Evolutionary conservation across 164 flowering plant genomes (phyloP), one percentile per base, ranked within the genome.

Genomic region (Paratinospora sagittata): DNA sequence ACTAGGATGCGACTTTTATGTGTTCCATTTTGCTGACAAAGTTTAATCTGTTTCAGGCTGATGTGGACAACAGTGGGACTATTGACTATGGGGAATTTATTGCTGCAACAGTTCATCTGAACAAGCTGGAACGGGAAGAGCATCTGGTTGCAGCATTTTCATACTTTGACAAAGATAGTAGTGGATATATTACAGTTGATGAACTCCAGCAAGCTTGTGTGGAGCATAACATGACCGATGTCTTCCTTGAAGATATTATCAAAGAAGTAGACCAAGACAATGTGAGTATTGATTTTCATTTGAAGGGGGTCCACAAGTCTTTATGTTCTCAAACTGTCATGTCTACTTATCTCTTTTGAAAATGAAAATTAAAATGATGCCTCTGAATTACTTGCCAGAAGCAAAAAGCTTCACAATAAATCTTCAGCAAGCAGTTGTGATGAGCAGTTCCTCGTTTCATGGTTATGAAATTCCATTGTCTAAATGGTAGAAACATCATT

Each of bases 181-280:
- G 97, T 78, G 98, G 98, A 58, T 93, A 88, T 72, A 93, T 93
- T 63, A 93, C 98, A 19, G 88, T 88, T 55, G 98, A 93, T 81
- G 98, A 93, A 74, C 93, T 93, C 72, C 98, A 91, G 78, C 93
- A 93, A 76, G 98, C 97, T 41, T 93, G 97, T 74, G 75, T 77
- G 23, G 98, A 93, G 65, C 98, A 91, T 75, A 81, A 85, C 76
- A 86, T 93, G 90, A 85, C 86, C 0, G 98, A 93, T 80, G 90
- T 87, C 62, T 76, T 73, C 30, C 82, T 93, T 67, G 98, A 93
- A 57, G 98, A 93, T 72, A 80, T 93, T 27, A 93, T 93, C 79
- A 86, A 74, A 83, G 98, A 93, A 83, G 98, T 91, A 70, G 97
- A 93, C 82, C 96, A 93, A 90, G 91, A 93, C 78, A 93, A 91